These are phyloP conservation scores for Pythium aristosporum DNA, from an alignment of 352 stramenopile genomes.

Conservation along the genomic window DNA sequence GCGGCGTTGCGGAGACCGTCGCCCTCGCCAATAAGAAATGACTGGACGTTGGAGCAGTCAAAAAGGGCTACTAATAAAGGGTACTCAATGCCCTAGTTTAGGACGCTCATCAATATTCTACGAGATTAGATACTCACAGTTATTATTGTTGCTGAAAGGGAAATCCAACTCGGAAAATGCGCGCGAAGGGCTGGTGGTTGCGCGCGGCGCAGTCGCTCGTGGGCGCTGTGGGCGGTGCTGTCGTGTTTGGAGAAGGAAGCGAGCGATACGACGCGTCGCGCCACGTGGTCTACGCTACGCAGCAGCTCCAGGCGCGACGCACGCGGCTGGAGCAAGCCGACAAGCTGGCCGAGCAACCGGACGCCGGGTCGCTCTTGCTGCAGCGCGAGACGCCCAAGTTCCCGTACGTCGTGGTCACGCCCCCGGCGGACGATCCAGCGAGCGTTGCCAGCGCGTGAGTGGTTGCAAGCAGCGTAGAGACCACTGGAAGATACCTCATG, in stretches of 20 bases:
- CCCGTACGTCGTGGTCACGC: constrained; percentile 62
- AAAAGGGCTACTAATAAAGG: constrained; percentile 6
- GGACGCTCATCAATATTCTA: neutral
- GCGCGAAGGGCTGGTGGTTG: neutral
- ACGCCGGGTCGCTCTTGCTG: constrained; percentile 38
- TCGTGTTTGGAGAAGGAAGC: constrained; percentile 37
- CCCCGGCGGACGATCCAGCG: constrained; percentile 47
- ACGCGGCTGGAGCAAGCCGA: constrained; percentile 4
- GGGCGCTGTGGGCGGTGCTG: constrained; percentile 24
- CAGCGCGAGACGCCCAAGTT: constrained; percentile 53
- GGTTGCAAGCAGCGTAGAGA: neutral
- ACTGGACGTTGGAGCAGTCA: constrained; percentile 8
- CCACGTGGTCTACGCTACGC: constrained; percentile 36
- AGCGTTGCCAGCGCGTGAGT: constrained; percentile 17
- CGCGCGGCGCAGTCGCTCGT: constrained; percentile 27
- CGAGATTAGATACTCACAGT: neutral
- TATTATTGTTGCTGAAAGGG: neutral
- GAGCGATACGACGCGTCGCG: constrained; percentile 41
- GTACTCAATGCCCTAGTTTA: constrained; percentile 1
- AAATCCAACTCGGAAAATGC: neutral
- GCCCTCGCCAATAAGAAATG: constrained; percentile 11
- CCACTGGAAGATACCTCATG: neutral
- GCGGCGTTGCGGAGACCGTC: neutral
- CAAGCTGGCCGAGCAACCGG: neutral
- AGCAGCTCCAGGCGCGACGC: constrained; percentile 30